Base-by-base conservation (phyloP, 1,284 basidiomycete species). In the Ceratobasidium theobromae region DNA sequence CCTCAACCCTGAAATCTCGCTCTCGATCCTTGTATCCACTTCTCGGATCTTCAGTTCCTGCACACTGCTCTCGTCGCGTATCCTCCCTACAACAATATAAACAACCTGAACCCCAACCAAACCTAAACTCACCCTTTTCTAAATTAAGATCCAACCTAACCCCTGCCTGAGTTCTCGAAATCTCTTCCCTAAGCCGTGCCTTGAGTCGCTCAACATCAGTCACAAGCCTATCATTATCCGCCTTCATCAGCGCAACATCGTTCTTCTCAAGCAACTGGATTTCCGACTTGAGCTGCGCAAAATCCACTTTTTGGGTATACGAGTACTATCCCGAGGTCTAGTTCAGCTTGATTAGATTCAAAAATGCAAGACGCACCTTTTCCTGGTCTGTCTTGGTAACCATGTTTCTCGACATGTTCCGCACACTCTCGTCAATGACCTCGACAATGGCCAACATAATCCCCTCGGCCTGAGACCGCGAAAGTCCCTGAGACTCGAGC, bases 11-110 rank as follows among this genome's bases (percentile, higher is more conserved):
- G 95, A 93, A 74, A 98, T 98, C 78, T 98, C 96, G 74, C 92
- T 91, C 78, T 99, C 96, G 72, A 99, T 98, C 72, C 94, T 80
- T 1, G 96, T 98, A 73, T 99, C 96, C 12, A 98, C 95, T 76
- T 99, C 97, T 77, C 95, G 95, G 76, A 99, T 93, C 84, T 98
- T 98, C 69, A 97, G 81, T 73, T 97, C 95, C 73, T 98, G 94
- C 49, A 89, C 87, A 67, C 88, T 89, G 68, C 87, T 89, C 79
- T 99, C 95, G 74, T 99, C 95, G 46, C 97, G 80, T 80, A 98
- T 93, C 43, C 96, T 82, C 3, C 93, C 80, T 75, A 48, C 21
- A n/a, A n/a, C 38, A 4, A 1, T 45, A 28, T n/a, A 53, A 53
- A 16, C 28, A 55, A 43, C 12, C 30, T 46, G n/a, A 25, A 38